Evolutionary conservation across 306 rosid genomes (phyloP).

Genomic region (Ormosia semicastrata): DNA sequence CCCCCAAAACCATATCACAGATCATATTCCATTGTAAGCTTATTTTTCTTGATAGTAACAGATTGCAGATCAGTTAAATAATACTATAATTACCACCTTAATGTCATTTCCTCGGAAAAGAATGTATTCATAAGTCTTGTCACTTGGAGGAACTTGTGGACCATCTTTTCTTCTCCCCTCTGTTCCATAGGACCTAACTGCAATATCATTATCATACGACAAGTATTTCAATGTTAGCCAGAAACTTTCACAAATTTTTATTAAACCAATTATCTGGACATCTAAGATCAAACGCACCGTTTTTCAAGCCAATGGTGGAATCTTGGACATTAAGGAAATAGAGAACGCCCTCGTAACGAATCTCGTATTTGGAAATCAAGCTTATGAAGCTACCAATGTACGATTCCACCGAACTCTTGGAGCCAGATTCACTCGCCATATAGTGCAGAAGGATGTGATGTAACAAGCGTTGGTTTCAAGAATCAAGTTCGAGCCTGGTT

Average conservation of each 20-base stretch:
- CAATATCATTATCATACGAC: conserved; percentile 17
- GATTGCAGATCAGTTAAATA: neutral
- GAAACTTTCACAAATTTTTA: neutral
- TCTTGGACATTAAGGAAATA: conserved; percentile 43
- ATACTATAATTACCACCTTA: conserved; percentile 59
- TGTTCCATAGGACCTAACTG: conserved; percentile 81
- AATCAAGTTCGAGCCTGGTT: neutral
- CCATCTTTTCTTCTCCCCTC: conserved; percentile 80
- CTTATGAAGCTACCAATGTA: conserved; percentile 63
- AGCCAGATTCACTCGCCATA: conserved; percentile 49
- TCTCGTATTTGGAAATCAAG: conserved; percentile 66
- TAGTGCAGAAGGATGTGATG: neutral
- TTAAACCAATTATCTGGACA: neutral
- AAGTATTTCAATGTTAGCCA: conserved; percentile 15
- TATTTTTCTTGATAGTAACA: neutral
- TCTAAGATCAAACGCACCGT: conserved; percentile 38
- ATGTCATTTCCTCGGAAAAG: conserved; percentile 72
- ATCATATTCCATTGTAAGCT: neutral
- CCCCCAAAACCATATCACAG: neutral
- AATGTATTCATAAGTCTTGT: conserved; percentile 68
- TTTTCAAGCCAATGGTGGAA: conserved; percentile 64
- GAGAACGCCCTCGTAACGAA: conserved; percentile 77
- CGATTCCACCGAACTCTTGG: conserved; percentile 34
- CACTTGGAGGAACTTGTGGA: conserved; percentile 64
- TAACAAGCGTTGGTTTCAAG: neutral